Base-by-base conservation (phyloP, 1,284 basidiomycete species). In the Cutaneotrichosporon sp. region DNA sequence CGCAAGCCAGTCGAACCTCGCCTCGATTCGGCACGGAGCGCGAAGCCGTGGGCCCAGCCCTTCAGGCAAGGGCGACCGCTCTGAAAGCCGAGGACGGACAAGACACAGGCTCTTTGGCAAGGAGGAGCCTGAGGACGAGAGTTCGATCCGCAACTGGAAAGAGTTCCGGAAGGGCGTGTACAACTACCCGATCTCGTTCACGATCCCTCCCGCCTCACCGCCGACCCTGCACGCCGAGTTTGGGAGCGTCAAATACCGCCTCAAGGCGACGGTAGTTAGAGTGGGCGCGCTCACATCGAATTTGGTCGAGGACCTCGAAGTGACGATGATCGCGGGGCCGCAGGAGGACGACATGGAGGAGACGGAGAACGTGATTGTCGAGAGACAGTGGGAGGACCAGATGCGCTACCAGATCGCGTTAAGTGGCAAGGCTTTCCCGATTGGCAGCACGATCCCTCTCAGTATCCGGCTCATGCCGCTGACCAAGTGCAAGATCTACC, bases 141-240 rank as follows among this genome's bases (percentile, higher is more conserved):
- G 18, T 5, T 16, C 42, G 42, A 18, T 74, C 36, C 80, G 82
- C 52, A 87, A 88, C 13, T 97, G 92, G 90, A 90, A 90, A 72
- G 90, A 97, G 78, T 96, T 97, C 80, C 87, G 89, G 70, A 89
- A 90, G 82, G 93, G 92, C n/a, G 89, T 88, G 6, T 97, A 98
- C 78, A 93, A 90, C 50, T 99, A 94, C 78, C 94, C 95, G 1
- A 91, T 99, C 72, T 91, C 90, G 21, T 92, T 98, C 77, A 84
- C 88, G 5, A 87, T 99, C 56, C 92, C 95, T 0, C 84, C 87
- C 4, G 86, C 87, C 65, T 85, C 90, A 4, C 92, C 94, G 4
- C 92, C 96, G 0, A 89, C 88, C 0, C 83, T 97, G 64, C 84
- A 86, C 59, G 89, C 89, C 68, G 87, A 90, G 62, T 91, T 88